Base-by-base conservation (phyloP, 768 basidiomycete species). In the Boletus rubroflammeus region DNA sequence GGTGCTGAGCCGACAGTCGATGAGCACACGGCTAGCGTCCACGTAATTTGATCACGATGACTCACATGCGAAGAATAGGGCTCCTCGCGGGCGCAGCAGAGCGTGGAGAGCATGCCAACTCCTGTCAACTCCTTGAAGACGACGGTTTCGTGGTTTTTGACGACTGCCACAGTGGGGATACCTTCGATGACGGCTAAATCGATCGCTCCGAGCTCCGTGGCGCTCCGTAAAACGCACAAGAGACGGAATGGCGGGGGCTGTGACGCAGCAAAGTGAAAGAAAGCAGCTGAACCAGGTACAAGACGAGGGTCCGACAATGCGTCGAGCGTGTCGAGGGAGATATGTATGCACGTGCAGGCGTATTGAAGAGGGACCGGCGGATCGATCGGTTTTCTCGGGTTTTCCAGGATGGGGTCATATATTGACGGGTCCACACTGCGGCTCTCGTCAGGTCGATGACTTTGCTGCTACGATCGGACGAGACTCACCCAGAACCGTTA, bases 181-280 rank as follows among this genome's bases (percentile, higher is more conserved):
- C 73, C 75, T 46, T 74, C 67, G n/a, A 78, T 64, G 38, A 78
- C 71, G 44, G 75, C 76, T n/a, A 83, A 54, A 21, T 73, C 73
- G 5, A 79, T 54, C 6, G 61, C 61, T 9, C 72, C 70, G n/a
- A 80, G 72, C 21, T 69, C 66, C 5, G 67, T 60, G 7, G 68
- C 62, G n/a, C 75, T 75, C 21, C 72, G 69, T 38, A 78, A 60
- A 34, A 66, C 56, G 5, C 72, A 71, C 36, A 80, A 58, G 38
- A 72, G 65, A 50, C 72, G 69, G 64, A 81, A 81, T 4, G 78
- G 76, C 6, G 69, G 69, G 0, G 67, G 64, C 50, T 75, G 72
- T 13, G 59, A 60, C 5, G 61, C 62, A 5, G 74, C 76, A 51
- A 68, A 64, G 17, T 65, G 59, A 34, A 72, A 65, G 62, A 75